A percentile compares a stretch with the other conserved stretches of the same genome.
Evolutionary conservation across 176 grass and related monocot species (phyloP).

Genomic region (Themeda triandra): DNA sequence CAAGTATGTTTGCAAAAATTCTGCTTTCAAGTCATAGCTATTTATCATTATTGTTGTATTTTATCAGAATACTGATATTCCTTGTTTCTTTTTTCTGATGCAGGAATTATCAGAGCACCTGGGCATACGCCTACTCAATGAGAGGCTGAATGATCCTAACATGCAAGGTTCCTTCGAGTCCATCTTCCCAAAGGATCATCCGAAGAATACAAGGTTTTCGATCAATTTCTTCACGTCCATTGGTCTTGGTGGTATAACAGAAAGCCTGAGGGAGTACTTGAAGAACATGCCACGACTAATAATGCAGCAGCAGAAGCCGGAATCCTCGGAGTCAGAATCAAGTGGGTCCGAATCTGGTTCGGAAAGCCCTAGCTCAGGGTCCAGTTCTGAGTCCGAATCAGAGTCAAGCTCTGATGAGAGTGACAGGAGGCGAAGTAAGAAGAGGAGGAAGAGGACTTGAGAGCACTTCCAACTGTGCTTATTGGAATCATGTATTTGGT

Average conservation of each 20-base stretch:
- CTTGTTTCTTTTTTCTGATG: neutral
- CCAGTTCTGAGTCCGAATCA: constrained; percentile 41
- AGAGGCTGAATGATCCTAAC: constrained; percentile 77
- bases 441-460: constrained; percentile 61
- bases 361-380: constrained; percentile 38
- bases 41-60: neutral
- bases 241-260: constrained; percentile 87
- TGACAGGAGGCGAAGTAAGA: constrained; percentile 54
- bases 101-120: constrained; percentile 90
- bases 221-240: constrained; percentile 99
- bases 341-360: constrained; percentile 47
- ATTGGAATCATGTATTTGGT: neutral
- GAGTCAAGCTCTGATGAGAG: constrained; percentile 71
- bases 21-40: neutral
- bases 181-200: constrained; percentile 91
- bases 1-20: constrained; percentile 56
- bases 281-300: constrained; percentile 97
- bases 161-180: constrained; percentile 84
- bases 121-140: constrained; percentile 85
- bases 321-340: constrained; percentile 45
- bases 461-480: neutral
- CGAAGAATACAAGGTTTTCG: constrained; percentile 88
- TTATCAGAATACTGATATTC: neutral
- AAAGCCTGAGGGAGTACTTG: constrained; percentile 80
- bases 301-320: constrained; percentile 89